Evolutionary conservation across 139 green algal species (phyloP).

Genomic region (Tetraselmis chui): DNA sequence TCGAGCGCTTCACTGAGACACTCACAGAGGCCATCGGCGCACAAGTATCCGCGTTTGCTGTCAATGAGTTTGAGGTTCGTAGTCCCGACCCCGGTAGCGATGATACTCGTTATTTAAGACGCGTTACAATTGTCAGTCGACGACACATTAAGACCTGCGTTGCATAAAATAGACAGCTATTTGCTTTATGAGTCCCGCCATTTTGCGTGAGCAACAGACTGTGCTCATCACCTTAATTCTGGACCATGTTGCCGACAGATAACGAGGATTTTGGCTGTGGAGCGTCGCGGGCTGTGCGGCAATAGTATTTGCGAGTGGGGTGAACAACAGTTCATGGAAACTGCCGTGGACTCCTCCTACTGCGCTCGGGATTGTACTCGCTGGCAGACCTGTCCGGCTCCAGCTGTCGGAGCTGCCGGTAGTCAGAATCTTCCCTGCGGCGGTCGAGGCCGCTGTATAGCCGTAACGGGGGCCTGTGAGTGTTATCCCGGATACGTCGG

Average conservation of each 20-base stretch:
- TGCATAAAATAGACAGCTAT: no score
- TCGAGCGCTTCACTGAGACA: not conserved
- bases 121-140: no score
- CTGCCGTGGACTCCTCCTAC: not conserved
- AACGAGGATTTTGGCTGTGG: no score
- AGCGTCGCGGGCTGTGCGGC: not conserved
- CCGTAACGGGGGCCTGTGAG: not conserved
- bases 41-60: not conserved
- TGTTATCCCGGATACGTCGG: not conserved
- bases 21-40: not conserved
- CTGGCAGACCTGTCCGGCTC: not conserved
- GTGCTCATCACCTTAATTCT: no score
- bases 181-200: no score
- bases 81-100: no score
- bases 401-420: not conserved
- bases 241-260: no score
- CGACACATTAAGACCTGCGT: no score
- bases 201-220: no score
- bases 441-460: not conserved
- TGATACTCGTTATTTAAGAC: no score
- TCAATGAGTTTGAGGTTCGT: not conserved
- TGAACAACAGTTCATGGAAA: not conserved
- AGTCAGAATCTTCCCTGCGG: not conserved
- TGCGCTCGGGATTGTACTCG: not conserved
- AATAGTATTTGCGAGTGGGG: not conserved